Evolutionary conservation across 805 yeast species (phyloP).

Genomic region (Gaillardinia entomophila): DNA sequence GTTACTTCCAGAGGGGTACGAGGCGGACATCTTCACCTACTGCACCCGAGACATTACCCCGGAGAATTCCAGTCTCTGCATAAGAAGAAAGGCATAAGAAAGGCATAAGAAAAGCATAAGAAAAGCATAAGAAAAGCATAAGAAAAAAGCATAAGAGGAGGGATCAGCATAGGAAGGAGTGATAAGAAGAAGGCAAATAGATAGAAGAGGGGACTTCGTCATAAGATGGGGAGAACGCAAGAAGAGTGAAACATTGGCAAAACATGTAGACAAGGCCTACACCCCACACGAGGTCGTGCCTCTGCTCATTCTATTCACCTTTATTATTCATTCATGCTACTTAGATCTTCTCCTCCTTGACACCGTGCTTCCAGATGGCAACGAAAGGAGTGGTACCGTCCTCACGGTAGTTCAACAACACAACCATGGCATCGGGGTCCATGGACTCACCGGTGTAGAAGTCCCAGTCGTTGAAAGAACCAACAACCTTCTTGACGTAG

Average conservation of each 20-base stretch:
- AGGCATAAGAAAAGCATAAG: neutral
- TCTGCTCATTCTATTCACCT: conserved; percentile 1
- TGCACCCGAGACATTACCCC: conserved; percentile 52
- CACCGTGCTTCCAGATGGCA: conserved; percentile 99
- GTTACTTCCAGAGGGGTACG: conserved; percentile 25
- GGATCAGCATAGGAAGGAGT: too few relatives aligned
- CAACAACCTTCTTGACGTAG: conserved; percentile 93
- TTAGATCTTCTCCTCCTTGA: conserved; percentile 84
- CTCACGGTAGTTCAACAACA: conserved; percentile 98
- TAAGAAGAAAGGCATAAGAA: neutral
- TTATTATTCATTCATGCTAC: conserved; percentile 4
- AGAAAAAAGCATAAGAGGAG: too few relatives aligned
- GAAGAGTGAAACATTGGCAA: neutral
- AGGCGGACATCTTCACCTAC: conserved; percentile 53
- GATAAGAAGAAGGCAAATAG: too few relatives aligned
- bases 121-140: neutral
- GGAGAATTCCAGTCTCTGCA: conserved; percentile 60
- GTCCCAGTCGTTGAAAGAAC: conserved; percentile 98
- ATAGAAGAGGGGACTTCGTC: too few relatives aligned
- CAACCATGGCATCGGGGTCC: conserved; percentile 99
- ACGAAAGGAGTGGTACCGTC: conserved; percentile 98
- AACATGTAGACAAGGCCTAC: too few relatives aligned
- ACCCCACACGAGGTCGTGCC: neutral
- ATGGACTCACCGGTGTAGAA: conserved; percentile 99
- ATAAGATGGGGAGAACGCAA: too few relatives aligned